Base-by-base conservation (phyloP, 164 flowering plant genomes). In the Vitis riparia region DNA sequence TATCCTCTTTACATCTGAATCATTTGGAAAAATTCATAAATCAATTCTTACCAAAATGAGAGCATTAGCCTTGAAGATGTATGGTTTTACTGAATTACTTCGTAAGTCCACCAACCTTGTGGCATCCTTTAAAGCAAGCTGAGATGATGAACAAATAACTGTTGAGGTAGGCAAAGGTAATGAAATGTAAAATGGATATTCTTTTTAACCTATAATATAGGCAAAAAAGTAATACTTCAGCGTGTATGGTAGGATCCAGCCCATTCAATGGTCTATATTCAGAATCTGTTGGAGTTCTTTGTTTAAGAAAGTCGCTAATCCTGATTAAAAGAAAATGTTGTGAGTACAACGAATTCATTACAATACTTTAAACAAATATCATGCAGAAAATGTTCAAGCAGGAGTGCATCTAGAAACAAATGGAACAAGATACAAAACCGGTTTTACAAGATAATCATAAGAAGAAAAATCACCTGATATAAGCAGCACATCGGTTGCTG, bases 101-200 rank as follows among this genome's bases (percentile, higher is more conserved):
- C 58, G 83, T 11, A 81, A 55, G 70, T 56, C 81, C 76, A 88
- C 69, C 71, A 89, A 80, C 84, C 89, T 93, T 72, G 93, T 97
- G 37, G 97, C 97, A 85, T 96, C 98, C 87, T 93, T 96, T 47
- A 93, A 67, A 59, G 97, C 98, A 79, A 90, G 94, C 99, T 93
- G 86, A 66, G 76, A 78, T 56, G 52, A 60, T 14, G 30, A 2
- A 19, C n/a, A 61, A 61, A 62, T 9, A 9, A 48, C 50, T 49
- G 1, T 62, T 1, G 53, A 27, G 16, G 32, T 44, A 30, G 9
- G 37, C 8, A 19, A 52, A 17, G 13, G 53, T 61, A 15, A 64
- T 9, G 48, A 55, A 13, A 49, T 9, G 27, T 8, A 58, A 55
- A 52, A 29, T 23, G 11, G 10, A 19, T 50, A 12, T 8, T 11